A percentile compares a stretch with the other conserved stretches of the same genome.
Evolutionary conservation across 345 rosid species (phyloP).

Genomic region (Erysimum cheiranthoides): DNA sequence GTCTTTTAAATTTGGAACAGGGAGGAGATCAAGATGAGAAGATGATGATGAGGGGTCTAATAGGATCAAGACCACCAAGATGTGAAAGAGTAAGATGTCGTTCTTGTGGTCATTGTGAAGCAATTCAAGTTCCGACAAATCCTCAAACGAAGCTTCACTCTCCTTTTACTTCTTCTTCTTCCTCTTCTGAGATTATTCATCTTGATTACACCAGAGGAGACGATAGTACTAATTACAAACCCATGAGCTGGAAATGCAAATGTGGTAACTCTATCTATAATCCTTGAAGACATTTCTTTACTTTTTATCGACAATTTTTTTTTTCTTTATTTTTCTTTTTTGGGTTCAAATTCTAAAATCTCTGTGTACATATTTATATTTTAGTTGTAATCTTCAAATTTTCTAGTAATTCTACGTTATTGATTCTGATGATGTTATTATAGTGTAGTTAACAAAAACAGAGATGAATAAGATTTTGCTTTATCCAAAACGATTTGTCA

Average conservation of each 20-base stretch:
- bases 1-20: background rate
- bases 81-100: conserved; percentile 80
- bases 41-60: conserved; percentile 58
- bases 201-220: conserved; percentile 69
- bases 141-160: conserved; percentile 51
- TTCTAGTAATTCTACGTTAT: conserved; percentile 5
- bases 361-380: conserved; percentile 39
- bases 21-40: conserved; percentile 38
- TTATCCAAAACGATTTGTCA: conserved; percentile 15
- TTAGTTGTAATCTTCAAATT: conserved; percentile 32
- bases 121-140: conserved; percentile 88
- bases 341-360: background rate
- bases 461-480: conserved; percentile 24
- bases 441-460: conserved; percentile 19
- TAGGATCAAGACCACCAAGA: conserved; percentile 92
- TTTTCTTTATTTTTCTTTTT: no score
- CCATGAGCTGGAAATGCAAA: conserved; percentile 97
- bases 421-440: conserved; percentile 17
- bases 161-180: conserved; percentile 31
- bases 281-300: conserved; percentile 53
- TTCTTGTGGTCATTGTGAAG: conserved; percentile 79
- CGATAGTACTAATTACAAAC: conserved; percentile 74
- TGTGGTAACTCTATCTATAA: conserved; percentile 88
- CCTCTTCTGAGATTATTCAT: conserved; percentile 32
- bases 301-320: background rate